These are phyloP conservation scores for Tuber microsphaerosporum DNA, from an alignment of 495 filamentous ascomycete genomes.

Conservation along the genomic window DNA sequence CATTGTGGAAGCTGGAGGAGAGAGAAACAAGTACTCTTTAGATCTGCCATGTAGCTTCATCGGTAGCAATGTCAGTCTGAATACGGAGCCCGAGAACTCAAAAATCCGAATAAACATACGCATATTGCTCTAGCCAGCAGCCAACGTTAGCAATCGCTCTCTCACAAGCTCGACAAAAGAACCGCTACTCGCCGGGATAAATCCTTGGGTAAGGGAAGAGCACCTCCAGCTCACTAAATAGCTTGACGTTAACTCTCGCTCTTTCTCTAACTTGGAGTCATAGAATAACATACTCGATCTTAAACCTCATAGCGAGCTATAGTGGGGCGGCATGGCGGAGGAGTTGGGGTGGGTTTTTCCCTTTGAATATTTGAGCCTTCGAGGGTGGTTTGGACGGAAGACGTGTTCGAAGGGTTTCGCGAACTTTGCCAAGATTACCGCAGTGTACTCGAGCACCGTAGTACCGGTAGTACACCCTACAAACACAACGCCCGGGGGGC, in stretches of 20 bases:
- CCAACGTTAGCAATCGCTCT: conserved; percentile 7
- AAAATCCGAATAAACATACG: conserved; percentile 45
- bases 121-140: conserved; percentile 70
- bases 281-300: conserved; percentile 64
- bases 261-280: not conserved
- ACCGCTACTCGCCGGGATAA: conserved; percentile 61
- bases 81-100: not conserved
- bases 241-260: conserved; percentile 12
- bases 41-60: conserved; percentile 86
- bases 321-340: not conserved
- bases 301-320: conserved; percentile 76
- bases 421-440: not conserved
- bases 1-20: not conserved
- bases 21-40: conserved; percentile 60
- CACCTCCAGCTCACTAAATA: conserved; percentile 71
- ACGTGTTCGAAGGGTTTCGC: not conserved
- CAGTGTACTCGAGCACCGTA: too few species aligned
- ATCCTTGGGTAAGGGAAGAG: conserved; percentile 96
- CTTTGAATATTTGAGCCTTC: not conserved
- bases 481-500: too few species aligned
- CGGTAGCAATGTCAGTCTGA: conserved; percentile 9
- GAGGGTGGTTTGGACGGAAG: not conserved
- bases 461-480: too few species aligned
- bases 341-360: not conserved
- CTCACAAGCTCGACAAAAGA: not conserved